phyloP scores from a whole-genome alignment of 768 basidiomycete genomes.

The Boletus huronensis region DNA sequence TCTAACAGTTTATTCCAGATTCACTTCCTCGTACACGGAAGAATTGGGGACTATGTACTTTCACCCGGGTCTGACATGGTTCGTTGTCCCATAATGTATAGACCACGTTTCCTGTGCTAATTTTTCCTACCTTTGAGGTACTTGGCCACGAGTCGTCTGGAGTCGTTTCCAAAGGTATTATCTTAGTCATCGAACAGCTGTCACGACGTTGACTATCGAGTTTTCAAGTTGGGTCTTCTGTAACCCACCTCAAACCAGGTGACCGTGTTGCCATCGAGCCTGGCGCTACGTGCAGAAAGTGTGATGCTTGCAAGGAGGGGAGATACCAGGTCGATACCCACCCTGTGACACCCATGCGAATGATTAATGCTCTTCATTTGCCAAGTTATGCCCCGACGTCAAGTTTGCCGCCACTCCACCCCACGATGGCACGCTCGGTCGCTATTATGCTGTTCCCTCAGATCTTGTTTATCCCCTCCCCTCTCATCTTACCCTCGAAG shows the following conservation, averaged over 20 bases:
- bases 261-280: slow-evolving; percentile 93
- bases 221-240: slow-evolving; percentile 63
- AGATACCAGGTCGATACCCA: slow-evolving; percentile 63
- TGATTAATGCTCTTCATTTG: background rate
- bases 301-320: slow-evolving; percentile 81
- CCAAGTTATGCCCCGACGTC: slow-evolving; percentile 80
- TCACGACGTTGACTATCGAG: background rate
- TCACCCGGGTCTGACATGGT: slow-evolving; percentile 68
- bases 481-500: slow-evolving; percentile 80
- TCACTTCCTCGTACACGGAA: slow-evolving; percentile 75
- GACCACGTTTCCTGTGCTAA: background rate
- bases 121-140: slow-evolving; percentile 46
- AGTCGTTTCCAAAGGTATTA: slow-evolving; percentile 60
- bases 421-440: slow-evolving; percentile 81
- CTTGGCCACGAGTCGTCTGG: slow-evolving; percentile 94
- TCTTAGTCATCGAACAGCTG: background rate
- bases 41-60: slow-evolving; percentile 79
- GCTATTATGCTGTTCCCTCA: slow-evolving; percentile 83
- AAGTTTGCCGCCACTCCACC: slow-evolving; percentile 93
- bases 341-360: background rate
- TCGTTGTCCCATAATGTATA: slow-evolving; percentile 8
- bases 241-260: slow-evolving; percentile 74
- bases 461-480: slow-evolving; percentile 85
- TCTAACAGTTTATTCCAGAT: slow-evolving; percentile 42
- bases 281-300: slow-evolving; percentile 79